Conservation (phyloP, 1,284 basidiomycete genomes). For the Quambalaria eucalypti region DNA sequence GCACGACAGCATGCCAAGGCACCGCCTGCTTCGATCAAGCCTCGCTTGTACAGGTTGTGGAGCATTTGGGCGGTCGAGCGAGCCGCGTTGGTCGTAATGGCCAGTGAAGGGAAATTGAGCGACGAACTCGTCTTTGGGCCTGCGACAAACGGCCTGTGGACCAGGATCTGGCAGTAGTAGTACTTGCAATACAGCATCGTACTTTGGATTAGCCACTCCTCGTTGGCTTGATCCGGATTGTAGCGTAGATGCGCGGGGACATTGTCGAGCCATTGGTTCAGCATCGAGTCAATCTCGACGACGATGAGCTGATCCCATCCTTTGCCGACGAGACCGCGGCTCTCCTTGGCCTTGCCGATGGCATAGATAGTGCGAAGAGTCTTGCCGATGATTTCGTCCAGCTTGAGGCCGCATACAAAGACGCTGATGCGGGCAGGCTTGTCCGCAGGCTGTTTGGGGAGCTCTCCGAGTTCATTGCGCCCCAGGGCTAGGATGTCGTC, state of each 20-base stretch:
- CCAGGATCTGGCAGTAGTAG: slow-evolving; percentile 32
- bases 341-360: slow-evolving; percentile 28
- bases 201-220: slow-evolving; percentile 28
- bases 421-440: slow-evolving; percentile 19
- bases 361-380: slow-evolving; percentile 39
- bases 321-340: slow-evolving; percentile 25
- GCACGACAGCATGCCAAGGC: slow-evolving; percentile 12
- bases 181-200: slow-evolving; percentile 27
- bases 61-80: slow-evolving; percentile 30
- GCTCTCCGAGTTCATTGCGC: slow-evolving; percentile 8
- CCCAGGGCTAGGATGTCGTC: slow-evolving; percentile 23
- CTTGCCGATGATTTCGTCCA: slow-evolving; percentile 31
- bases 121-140: slow-evolving; percentile 22
- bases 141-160: slow-evolving; percentile 40
- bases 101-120: slow-evolving; percentile 38
- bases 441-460: slow-evolving; percentile 16
- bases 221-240: slow-evolving; percentile 23
- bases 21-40: slow-evolving; percentile 12
- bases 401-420: slow-evolving; percentile 23
- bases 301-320: slow-evolving; percentile 36
- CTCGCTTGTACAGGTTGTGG: slow-evolving; percentile 17
- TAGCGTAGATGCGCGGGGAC: slow-evolving; percentile 32
- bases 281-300: slow-evolving; percentile 35
- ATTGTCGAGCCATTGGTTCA: slow-evolving; percentile 36
- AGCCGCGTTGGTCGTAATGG: slow-evolving; percentile 39